These are phyloP conservation scores for Xylogone sp. DNA, from an alignment of 2,329 filamentous ascomycete species.

Conservation along the genomic window DNA sequence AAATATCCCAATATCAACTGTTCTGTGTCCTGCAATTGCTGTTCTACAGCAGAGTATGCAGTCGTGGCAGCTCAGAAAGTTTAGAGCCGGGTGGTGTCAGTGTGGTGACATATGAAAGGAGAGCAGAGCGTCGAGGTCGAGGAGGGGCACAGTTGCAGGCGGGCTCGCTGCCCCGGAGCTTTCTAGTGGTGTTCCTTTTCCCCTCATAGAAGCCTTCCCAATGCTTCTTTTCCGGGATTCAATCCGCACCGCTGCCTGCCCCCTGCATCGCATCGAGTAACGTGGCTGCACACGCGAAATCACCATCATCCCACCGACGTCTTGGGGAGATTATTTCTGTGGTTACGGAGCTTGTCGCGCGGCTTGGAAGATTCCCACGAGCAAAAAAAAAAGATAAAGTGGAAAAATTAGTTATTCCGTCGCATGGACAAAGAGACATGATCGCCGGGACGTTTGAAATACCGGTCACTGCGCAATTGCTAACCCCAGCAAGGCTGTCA, in stretches of 20 bases:
- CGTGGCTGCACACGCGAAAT: not conserved
- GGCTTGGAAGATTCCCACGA: not conserved
- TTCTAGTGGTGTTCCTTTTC: constrained; percentile 4
- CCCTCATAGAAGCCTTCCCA: constrained; percentile 16
- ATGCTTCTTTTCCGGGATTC: constrained; percentile 11
- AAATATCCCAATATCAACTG: too few species aligned
- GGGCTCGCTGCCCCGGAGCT: not conserved
- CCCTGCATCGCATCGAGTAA: not conserved
- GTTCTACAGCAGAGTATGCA: too few species aligned
- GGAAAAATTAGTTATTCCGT: not conserved
- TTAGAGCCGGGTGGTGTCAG: not conserved
- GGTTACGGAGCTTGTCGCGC: too few species aligned
- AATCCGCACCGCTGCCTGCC: not conserved
- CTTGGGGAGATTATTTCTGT: too few species aligned
- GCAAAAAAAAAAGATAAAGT: not conserved
- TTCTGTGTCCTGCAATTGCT: too few species aligned
- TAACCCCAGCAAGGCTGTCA: not conserved
- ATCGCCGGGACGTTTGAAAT: not conserved
- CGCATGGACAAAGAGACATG: not conserved
- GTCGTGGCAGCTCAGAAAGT: not conserved
- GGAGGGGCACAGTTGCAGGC: not conserved
- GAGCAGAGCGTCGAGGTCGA: not conserved
- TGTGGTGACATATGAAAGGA: not conserved
- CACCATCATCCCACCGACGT: not conserved
- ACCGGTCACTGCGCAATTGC: not conserved